These are phyloP conservation scores for Saturnispora zaruensis DNA, from an alignment of 805 yeast species.

Conservation along the genomic window DNA sequence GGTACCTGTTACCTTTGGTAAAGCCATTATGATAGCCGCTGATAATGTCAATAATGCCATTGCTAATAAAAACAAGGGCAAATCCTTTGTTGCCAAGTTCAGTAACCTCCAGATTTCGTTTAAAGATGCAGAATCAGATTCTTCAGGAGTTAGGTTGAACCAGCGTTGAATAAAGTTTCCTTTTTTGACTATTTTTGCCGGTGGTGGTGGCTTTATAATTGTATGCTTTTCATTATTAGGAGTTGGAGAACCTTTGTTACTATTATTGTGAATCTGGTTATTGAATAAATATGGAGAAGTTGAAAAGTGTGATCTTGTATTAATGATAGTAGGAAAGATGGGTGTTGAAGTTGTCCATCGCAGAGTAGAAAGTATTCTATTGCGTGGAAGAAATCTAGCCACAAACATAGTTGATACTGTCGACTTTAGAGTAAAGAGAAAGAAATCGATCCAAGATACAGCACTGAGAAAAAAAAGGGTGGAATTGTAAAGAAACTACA, in stretches of 20 bases:
- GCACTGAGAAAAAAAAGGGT: neutral
- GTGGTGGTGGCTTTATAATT: neutral
- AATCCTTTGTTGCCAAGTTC: constrained; percentile 37
- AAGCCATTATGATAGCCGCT: constrained; percentile 42
- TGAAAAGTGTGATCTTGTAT: neutral
- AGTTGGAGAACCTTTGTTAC: neutral
- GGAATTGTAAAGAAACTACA: neutral
- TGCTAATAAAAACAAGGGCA: constrained; percentile 36
- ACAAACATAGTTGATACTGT: neutral
- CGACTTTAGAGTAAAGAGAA: neutral
- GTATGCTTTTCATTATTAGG: neutral
- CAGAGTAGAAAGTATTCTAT: neutral
- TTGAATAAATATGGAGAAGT: neutral
- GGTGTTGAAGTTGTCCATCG: neutral
- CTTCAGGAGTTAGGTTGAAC: constrained; percentile 27
- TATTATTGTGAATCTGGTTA: neutral
- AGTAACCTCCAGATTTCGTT: constrained; percentile 34
- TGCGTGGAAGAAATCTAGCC: neutral
- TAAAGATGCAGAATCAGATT: constrained; percentile 28
- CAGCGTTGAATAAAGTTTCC: constrained; percentile 14
- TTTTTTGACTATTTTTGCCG: neutral
- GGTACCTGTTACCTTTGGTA: constrained; percentile 50
- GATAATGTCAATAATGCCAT: constrained; percentile 37
- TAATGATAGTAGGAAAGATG: neutral
- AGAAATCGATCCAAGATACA: neutral